Evolutionary conservation across 1,284 basidiomycete genomes (phyloP), one percentile per base, ranked within the genome.

Genomic region (Peniophora sp.): DNA sequence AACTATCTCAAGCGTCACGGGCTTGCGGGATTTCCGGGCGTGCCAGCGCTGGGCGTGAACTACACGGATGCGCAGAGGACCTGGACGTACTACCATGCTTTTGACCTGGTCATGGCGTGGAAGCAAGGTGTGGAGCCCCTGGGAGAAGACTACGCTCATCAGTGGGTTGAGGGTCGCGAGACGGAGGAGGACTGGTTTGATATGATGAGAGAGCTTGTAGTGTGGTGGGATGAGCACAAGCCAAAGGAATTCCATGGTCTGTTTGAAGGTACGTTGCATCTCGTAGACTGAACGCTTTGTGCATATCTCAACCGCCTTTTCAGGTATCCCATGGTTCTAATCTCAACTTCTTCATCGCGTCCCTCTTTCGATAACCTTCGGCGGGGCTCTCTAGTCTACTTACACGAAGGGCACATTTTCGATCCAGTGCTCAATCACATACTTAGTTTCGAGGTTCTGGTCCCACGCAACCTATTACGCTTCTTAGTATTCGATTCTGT

Each of bases 351-450:
- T 32, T 6, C 12, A 12, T 32, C 27, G 6, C 6, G 12, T 32
- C 5, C 12, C 27, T 32, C 27, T 6, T 32, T 5, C 12, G 27
- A 6, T 6, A 6, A 32, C 12, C 5, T 32, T 5, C 27, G 27
- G 27, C 27, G 6, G 27, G 5, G 12, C 27, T 5, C 27, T 32
- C 6, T 32, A 32, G n/a, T n/a, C n/a, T n/a, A n/a, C 56, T 52
- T 14, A 50, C 48, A 32, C 58, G 57, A 25, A 60, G 55, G 52
- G 54, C 45, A 48, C 36, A 41, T 63, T 59, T 5, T 56, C 53
- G 8, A 60, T 50, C 61, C 61, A 63, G 49, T 53, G 55, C 32
- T 62, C 60, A 36, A 62, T 54, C 34, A 63, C 59, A n/a, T 36
- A 48, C 50, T 62, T 61, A n/a, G 56, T 56, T 11, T 59, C 48